Evolutionary conservation across 139 green algal genomes (phyloP).

Genomic region (Chlorella sp.): DNA sequence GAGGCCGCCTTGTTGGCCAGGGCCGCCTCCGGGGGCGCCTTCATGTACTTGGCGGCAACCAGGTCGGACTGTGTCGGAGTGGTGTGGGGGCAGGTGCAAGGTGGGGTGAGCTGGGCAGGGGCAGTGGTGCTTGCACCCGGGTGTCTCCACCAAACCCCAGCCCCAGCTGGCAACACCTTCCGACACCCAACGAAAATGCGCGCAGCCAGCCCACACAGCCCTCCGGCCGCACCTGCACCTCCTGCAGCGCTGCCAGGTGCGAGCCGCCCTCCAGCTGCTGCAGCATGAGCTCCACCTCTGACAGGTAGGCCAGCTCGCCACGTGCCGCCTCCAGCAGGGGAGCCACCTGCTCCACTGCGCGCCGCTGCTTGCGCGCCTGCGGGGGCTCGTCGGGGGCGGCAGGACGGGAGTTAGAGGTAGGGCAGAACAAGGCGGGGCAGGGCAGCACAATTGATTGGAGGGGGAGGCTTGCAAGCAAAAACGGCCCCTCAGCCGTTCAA

Average conservation of each 20-base stretch:
- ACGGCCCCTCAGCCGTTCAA: too few species aligned
- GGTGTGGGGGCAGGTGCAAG: background rate
- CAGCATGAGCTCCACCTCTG: slow-evolving; percentile 51
- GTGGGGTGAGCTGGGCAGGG: background rate
- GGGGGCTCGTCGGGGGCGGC: slow-evolving; percentile 16
- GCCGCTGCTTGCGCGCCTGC: slow-evolving; percentile 69
- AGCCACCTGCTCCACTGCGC: slow-evolving; percentile 62
- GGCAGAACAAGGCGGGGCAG: too few species aligned
- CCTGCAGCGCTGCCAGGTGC: slow-evolving; percentile 41
- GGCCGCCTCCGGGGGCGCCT: slow-evolving; percentile 64
- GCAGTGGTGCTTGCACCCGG: background rate
- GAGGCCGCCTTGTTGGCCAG: slow-evolving; percentile 64
- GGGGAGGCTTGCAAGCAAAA: too few species aligned
- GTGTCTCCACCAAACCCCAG: background rate
- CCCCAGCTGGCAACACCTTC: background rate
- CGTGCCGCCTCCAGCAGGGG: slow-evolving; percentile 70
- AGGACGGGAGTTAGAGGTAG: too few species aligned
- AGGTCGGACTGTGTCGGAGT: slow-evolving; percentile 72
- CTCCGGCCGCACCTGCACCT: slow-evolving; percentile 30
- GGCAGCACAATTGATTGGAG: too few species aligned
- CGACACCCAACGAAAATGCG: background rate
- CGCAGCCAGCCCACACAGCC: background rate
- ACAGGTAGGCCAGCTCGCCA: slow-evolving; percentile 47
- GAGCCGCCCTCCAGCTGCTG: slow-evolving; percentile 33
- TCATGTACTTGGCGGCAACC: slow-evolving; percentile 67